Evolutionary conservation across 1,284 basidiomycete species (phyloP).

Genomic region (Gomphus sp.): DNA sequence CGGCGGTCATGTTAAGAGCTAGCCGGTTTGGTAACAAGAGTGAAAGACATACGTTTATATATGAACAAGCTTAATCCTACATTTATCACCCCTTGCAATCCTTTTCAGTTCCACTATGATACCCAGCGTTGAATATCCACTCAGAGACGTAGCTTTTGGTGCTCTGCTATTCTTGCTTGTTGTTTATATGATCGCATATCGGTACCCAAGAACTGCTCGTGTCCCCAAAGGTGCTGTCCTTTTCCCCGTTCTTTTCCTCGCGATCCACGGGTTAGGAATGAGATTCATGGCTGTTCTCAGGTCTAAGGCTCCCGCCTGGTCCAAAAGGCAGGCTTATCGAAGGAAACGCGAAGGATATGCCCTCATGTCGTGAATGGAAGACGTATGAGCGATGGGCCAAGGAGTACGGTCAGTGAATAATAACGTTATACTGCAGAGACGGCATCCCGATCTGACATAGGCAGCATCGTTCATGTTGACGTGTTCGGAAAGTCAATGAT

Average conservation of each 20-base stretch:
- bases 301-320: constrained; percentile 28
- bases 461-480: constrained; percentile 31
- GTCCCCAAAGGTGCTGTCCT: neutral
- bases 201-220: too few relatives aligned
- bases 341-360: constrained; percentile 35
- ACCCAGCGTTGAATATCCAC: too few relatives aligned
- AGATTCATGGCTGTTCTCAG: neutral
- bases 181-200: too few relatives aligned
- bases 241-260: neutral
- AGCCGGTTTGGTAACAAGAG: too few relatives aligned
- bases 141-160: too few relatives aligned
- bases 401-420: constrained; percentile 26
- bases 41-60: too few relatives aligned
- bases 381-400: constrained; percentile 32
- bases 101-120: too few relatives aligned
- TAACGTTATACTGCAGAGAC: neutral
- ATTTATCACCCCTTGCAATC: too few relatives aligned
- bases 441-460: constrained; percentile 9
- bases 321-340: constrained; percentile 31
- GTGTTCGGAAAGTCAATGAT: constrained; percentile 34
- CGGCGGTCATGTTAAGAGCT: too few relatives aligned
- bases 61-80: too few relatives aligned
- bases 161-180: too few relatives aligned
- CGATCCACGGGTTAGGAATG: too few relatives aligned
- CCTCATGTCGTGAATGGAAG: constrained; percentile 28